These are phyloP conservation scores for Pseudopithomyces chartarum DNA, from an alignment of 2,329 filamentous ascomycete genomes.

Conservation along the genomic window DNA sequence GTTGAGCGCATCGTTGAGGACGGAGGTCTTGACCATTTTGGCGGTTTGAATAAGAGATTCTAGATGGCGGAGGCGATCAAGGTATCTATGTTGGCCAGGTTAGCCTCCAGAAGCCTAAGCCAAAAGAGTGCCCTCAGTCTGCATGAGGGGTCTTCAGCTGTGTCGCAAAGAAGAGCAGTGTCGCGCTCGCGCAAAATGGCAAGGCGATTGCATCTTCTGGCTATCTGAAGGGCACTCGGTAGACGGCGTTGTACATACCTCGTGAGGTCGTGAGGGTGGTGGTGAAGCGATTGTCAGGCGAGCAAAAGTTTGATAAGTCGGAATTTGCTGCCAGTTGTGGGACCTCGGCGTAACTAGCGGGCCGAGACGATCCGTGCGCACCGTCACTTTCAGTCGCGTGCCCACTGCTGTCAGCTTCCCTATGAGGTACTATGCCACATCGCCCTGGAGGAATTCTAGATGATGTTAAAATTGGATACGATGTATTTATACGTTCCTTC, in stretches of 20 bases:
- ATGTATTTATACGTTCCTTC: too few species aligned
- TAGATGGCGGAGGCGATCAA: slow-evolving; percentile 70
- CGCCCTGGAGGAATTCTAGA: not conserved
- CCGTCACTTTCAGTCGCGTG: slow-evolving; percentile 11
- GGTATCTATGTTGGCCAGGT: slow-evolving; percentile 61
- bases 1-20: slow-evolving; percentile 98
- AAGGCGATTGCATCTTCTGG: slow-evolving; percentile 53
- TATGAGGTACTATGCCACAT: too few species aligned
- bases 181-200: slow-evolving; percentile 42
- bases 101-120: slow-evolving; percentile 71
- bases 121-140: slow-evolving; percentile 68
- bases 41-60: slow-evolving; percentile 72
- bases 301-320: slow-evolving; percentile 14
- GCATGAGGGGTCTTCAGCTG: slow-evolving; percentile 71
- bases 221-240: slow-evolving; percentile 58
- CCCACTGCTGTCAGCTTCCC: not conserved
- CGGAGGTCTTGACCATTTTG: slow-evolving; percentile 99
- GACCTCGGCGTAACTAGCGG: slow-evolving; percentile 19
- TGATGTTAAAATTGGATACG: not conserved
- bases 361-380: slow-evolving; percentile 24
- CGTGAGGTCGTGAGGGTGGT: slow-evolving; percentile 33
- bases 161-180: slow-evolving; percentile 55
- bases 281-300: slow-evolving; percentile 27
- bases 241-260: slow-evolving; percentile 42
- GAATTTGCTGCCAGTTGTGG: slow-evolving; percentile 21